Percentiles rank a stretch among this genome's conserved stretches.
phyloP scores from a whole-genome alignment of 2,329 filamentous ascomycete species.

The Hypomyces perniciosus region DNA sequence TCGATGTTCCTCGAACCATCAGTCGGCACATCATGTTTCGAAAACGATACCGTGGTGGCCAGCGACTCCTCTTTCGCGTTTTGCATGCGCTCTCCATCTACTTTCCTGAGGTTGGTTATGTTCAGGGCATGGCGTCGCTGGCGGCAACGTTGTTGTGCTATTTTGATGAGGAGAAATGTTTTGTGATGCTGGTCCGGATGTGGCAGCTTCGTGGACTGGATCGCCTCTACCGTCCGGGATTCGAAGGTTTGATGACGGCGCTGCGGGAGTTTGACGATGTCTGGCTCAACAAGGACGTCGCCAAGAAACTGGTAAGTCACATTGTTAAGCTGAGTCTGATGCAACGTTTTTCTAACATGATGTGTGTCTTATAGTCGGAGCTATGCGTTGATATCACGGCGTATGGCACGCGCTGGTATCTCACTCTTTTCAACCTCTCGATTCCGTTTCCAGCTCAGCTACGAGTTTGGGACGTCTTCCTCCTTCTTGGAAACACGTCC shows the following conservation, averaged over 20 bases:
- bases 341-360: background rate
- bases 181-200: conserved; percentile 93
- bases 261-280: conserved; percentile 76
- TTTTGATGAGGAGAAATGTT: conserved; percentile 90
- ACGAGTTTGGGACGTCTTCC: conserved; percentile 95
- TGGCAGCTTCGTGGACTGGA: conserved; percentile 87
- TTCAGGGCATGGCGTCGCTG: conserved; percentile 94
- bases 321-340: background rate
- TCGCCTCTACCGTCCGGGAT: conserved; percentile 75
- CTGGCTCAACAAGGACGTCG: conserved; percentile 82
- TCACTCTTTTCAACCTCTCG: conserved; percentile 95
- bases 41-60: conserved; percentile 81
- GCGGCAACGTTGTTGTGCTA: conserved; percentile 92
- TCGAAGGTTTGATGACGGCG: conserved; percentile 79
- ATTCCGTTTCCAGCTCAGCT: conserved; percentile 92
- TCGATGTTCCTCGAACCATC: conserved; percentile 93
- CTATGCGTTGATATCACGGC: conserved; percentile 78
- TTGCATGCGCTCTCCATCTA: conserved; percentile 88
- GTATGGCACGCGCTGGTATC: conserved; percentile 96
- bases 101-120: conserved; percentile 86
- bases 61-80: conserved; percentile 85
- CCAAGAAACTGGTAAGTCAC: conserved; percentile 65
- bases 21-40: conserved; percentile 97
- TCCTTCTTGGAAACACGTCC: conserved; percentile 63
- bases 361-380: conserved; percentile 48